Percentiles rank a stretch among this genome's conserved stretches.
Conservation (phyloP, 768 basidiomycete genomes). For the Arthromyces matolae region DNA sequence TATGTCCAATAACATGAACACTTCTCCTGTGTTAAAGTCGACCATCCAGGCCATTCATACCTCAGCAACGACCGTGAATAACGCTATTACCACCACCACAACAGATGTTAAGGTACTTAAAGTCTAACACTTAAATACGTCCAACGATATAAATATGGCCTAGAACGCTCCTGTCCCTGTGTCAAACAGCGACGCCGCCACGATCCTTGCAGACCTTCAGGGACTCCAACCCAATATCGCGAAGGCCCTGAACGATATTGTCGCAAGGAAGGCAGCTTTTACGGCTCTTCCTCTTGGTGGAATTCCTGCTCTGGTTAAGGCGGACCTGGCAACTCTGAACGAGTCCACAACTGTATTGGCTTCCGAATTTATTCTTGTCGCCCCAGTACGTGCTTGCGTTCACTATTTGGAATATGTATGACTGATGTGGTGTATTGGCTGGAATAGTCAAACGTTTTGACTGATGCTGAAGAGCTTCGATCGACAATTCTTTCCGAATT, state of each 20-base stretch:
- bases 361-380: constrained; percentile 21
- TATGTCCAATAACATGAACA: constrained; percentile 9
- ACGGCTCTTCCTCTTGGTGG: constrained; percentile 26
- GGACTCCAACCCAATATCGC: constrained; percentile 25
- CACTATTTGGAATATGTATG: background rate
- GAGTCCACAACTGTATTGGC: constrained; percentile 18
- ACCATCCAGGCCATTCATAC: constrained; percentile 29
- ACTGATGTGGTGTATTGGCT: background rate
- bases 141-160: background rate
- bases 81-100: constrained; percentile 23
- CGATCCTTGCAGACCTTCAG: constrained; percentile 21
- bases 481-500: constrained; percentile 19
- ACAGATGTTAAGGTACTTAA: constrained; percentile 24
- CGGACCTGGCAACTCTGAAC: constrained; percentile 26
- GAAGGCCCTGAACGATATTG: constrained; percentile 19
- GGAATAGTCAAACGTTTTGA: constrained; percentile 17
- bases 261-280: constrained; percentile 25
- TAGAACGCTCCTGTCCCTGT: constrained; percentile 21
- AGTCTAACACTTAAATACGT: background rate
- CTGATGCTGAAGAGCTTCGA: constrained; percentile 12
- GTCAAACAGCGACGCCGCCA: constrained; percentile 21
- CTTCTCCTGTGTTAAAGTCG: background rate
- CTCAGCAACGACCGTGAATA: constrained; percentile 18
- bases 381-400: constrained; percentile 21
- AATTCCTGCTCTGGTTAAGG: constrained; percentile 24